Evolutionary conservation across 345 rosid species (phyloP).

Genomic region (Eutrema yunnanense): DNA sequence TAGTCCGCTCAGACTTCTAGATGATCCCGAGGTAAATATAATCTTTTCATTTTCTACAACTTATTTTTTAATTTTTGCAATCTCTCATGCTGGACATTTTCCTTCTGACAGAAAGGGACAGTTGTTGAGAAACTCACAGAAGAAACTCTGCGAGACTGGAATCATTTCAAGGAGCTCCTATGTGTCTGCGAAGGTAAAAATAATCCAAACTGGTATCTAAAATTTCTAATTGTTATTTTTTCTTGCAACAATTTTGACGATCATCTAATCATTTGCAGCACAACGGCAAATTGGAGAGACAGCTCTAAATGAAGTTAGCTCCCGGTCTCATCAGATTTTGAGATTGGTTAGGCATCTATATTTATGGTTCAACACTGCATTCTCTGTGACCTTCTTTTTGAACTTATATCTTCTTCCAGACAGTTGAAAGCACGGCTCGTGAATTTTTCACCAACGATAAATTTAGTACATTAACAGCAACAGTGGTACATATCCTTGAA

Average conservation of each 20-base stretch:
- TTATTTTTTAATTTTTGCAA: not conserved
- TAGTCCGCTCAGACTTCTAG: conserved; percentile 79
- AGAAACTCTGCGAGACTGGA: conserved; percentile 69
- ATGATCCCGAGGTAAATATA: conserved; percentile 78
- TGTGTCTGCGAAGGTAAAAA: conserved; percentile 63
- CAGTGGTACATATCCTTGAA: conserved; percentile 49
- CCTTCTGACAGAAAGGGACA: conserved; percentile 65
- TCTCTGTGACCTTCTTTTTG: not conserved
- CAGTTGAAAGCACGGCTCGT: conserved; percentile 66
- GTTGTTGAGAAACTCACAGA: conserved; percentile 79
- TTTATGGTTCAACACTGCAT: not conserved
- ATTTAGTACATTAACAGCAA: conserved; percentile 64
- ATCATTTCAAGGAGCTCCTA: conserved; percentile 69
- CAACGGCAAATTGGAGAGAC: conserved; percentile 94
- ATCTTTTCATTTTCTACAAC: conserved; percentile 8
- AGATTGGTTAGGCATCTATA: conserved; percentile 49
- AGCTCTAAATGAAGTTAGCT: conserved; percentile 81
- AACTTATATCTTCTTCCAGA: conserved; percentile 35
- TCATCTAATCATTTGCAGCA: conserved; percentile 41
- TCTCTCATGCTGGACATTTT: conserved; percentile 9
- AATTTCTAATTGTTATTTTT: conserved; percentile 6
- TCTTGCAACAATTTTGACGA: not conserved
- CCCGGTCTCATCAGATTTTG: conserved; percentile 90
- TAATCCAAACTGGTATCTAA: conserved; percentile 13
- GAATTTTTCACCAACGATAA: conserved; percentile 56